These are phyloP conservation scores for Mycena metata DNA, from an alignment of 768 basidiomycete species.

Conservation along the genomic window DNA sequence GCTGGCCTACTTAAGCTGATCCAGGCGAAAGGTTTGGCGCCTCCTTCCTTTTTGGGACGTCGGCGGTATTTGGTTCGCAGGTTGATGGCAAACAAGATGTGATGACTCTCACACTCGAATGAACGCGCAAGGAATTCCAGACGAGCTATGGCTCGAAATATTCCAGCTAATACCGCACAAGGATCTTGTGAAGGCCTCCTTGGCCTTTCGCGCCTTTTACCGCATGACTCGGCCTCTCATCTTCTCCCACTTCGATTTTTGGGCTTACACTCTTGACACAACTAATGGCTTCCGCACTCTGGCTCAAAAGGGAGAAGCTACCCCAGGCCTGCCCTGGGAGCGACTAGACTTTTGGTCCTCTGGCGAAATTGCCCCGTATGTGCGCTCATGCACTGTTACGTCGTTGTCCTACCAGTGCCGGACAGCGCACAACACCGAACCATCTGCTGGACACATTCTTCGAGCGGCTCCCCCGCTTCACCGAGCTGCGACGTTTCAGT, in stretches of 20 bases:
- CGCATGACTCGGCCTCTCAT: background rate
- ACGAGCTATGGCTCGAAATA: constrained; percentile 1
- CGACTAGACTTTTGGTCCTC: constrained; percentile 15
- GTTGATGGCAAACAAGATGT: too few relatives aligned
- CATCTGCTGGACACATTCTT: background rate
- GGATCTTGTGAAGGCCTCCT: background rate
- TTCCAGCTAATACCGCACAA: background rate
- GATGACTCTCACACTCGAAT: background rate
- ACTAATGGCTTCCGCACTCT: too few relatives aligned
- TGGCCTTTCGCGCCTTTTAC: background rate
- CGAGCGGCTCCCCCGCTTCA: constrained; percentile 4
- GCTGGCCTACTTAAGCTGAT: background rate
- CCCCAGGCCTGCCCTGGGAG: background rate
- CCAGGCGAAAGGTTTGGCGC: too few relatives aligned
- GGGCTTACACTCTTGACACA: too few relatives aligned
- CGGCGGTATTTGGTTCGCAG: too few relatives aligned
- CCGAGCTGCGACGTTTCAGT: background rate
- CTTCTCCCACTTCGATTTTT: background rate
- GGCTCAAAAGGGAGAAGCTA: background rate
- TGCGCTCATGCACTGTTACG: background rate
- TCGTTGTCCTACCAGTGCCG: background rate
- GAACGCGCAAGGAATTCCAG: background rate
- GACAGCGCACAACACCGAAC: background rate
- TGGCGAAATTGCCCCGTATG: background rate
- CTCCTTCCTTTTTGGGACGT: too few relatives aligned